Conservation (phyloP, 176 grass and related monocot genomes). For the Leersia perrieri region DNA sequence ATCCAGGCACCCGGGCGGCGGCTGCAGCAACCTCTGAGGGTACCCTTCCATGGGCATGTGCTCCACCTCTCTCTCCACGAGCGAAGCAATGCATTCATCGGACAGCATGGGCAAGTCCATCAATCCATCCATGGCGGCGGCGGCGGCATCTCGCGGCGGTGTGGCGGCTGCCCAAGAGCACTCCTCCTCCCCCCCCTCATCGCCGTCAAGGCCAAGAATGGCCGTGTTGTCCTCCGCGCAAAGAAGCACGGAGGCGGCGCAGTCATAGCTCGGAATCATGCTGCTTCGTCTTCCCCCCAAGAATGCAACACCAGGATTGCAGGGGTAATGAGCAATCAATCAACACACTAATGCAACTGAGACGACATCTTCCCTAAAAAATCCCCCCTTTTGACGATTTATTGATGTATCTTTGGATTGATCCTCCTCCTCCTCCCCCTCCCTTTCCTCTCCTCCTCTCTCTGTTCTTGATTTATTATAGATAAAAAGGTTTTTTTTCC, state of each 20-base stretch:
- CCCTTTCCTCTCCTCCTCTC: slow-evolving; percentile 25
- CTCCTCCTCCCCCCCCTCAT: slow-evolving; percentile 53
- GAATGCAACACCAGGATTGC: slow-evolving; percentile 24
- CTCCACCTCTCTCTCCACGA: slow-evolving; percentile 58
- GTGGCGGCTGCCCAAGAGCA: slow-evolving; percentile 38
- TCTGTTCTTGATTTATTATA: slow-evolving; percentile 48
- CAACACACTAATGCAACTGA: slow-evolving; percentile 9
- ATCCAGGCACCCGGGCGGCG: slow-evolving; percentile 49
- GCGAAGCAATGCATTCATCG: slow-evolving; percentile 64
- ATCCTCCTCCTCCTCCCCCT: slow-evolving; percentile 52
- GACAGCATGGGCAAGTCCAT: slow-evolving; percentile 57
- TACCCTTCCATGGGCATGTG: slow-evolving; percentile 74
- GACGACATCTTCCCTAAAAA: background rate
- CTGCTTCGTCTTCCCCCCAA: slow-evolving; percentile 12
- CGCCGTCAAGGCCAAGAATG: slow-evolving; percentile 69
- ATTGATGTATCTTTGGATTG: slow-evolving; percentile 29
- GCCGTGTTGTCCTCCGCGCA: slow-evolving; percentile 89
- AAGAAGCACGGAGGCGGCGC: slow-evolving; percentile 74
- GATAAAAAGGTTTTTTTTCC: slow-evolving; percentile 33
- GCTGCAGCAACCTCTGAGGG: slow-evolving; percentile 57
- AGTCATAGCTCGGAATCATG: slow-evolving; percentile 76
- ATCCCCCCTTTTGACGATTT: slow-evolving; percentile 1
- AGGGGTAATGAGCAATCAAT: slow-evolving; percentile 28
- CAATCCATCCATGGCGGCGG: slow-evolving; percentile 19
- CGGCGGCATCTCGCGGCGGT: slow-evolving; percentile 20